phyloP scores from a whole-genome alignment of 129 eudicot species.

The Artemisia annua region DNA sequence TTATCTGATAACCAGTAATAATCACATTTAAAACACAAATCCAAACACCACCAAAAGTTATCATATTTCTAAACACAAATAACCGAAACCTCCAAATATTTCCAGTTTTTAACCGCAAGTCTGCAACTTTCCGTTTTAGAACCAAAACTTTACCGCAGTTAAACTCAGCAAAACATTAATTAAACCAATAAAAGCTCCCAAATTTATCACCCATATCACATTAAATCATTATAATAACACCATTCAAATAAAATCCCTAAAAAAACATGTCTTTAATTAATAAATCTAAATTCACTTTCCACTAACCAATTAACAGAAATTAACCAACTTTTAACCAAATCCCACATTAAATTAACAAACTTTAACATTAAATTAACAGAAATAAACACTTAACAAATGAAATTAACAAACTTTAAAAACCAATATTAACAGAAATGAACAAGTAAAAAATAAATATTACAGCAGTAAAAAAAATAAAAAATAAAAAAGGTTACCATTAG shows the following conservation, averaged over 20 bases:
- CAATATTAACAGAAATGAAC: neutral
- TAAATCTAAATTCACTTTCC: neutral
- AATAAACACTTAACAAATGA: too few relatives aligned
- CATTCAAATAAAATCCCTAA: neutral
- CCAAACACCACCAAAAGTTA: constrained; percentile 15
- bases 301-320: constrained; percentile 10
- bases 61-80: neutral
- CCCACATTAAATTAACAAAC: too few relatives aligned
- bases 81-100: constrained; percentile 3
- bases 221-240: too few relatives aligned
- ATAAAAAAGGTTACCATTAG: constrained; percentile 33
- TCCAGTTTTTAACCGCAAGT: neutral
- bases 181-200: neutral
- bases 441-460: neutral
- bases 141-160: neutral
- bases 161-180: neutral
- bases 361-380: too few relatives aligned
- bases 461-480: neutral
- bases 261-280: neutral
- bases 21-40: neutral
- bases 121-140: neutral
- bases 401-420: neutral
- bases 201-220: too few relatives aligned
- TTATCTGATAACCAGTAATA: neutral
- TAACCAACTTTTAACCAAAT: neutral